Evolutionary conservation across 176 grass and related monocot species (phyloP), one percentile per base, ranked within the genome.

Genomic region (Oryza glumipatula): DNA sequence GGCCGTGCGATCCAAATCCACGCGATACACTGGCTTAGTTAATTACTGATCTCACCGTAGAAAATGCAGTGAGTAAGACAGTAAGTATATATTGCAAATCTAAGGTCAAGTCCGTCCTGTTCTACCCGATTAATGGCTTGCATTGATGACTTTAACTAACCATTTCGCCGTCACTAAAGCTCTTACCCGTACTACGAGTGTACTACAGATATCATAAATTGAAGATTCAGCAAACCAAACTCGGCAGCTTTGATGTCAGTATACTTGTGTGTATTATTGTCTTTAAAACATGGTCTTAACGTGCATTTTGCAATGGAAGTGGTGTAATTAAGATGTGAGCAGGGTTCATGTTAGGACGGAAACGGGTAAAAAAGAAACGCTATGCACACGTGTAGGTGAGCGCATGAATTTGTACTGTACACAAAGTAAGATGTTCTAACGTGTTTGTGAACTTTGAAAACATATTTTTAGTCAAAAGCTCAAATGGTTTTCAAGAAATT

Each of bases 161-260:
- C 13, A 61, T 44, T 78, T 66, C 60, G 12, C 38, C 60, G 38
- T 66, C 76, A 65, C 60, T 78, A 78, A 78, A 78, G 63, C 56
- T 19, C 66, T 6, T 67, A 71, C 30, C n/a, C 67, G 66, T 81
- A 56, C 79, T 70, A 56, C 30, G 30, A 56, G 21, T 81, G 32
- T 81, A 54, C 67, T 70, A 54, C 47, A 39, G 12, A 11, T 23
- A 9, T 63, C 54, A 63, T n/a, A 63, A 63, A 23, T 63, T 63
- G 58, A 63, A 63, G 58, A n/a, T 11, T 63, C 16, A 63, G n/a
- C 58, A 23, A 22, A 63, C n/a, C 58, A 23, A 63, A 22, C 8
- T 61, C 21, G 21, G 8, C 56, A 61, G 52, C 52, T 49, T 49
- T 17, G 6, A 19, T 19, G 51, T 6, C 51, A 49, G 47, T 49